Base-by-base conservation (phyloP, 495 filamentous ascomycete genomes). In the Evansstolkia leycettana region DNA sequence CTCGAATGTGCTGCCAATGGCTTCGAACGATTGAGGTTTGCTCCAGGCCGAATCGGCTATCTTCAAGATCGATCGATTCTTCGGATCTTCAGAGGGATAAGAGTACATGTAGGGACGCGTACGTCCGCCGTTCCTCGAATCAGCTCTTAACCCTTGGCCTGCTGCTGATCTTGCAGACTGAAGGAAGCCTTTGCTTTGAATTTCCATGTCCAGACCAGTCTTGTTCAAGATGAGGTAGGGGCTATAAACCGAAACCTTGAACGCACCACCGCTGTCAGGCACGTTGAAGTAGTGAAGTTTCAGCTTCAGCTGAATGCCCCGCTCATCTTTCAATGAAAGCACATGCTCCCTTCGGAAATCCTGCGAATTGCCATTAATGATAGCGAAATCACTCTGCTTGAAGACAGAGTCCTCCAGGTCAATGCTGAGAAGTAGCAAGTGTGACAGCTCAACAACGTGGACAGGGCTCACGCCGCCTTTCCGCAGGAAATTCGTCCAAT, bases 401-500 rank as follows among this genome's bases (percentile, higher is more conserved):
- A 90, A 98, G 5, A 82, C 72, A 0, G 89, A 93, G 57, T 96
- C 92, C 57, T 98, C 82, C 77, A 98, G 78, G 50, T 95, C 84
- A 46, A 96, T 72, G 47, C 88, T 95, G 46, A 98, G 69, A 17
- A 96, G 60, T 6, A 98, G 66, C 13, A 96, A 70, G 58, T 96
- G 90, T 12, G 90, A 94, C 2, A 96, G 61, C 55, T 96, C 89
- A 27, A 96, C 86, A 6, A 95, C 87, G 59, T 98, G 90, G 2
- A 96, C 88, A 1, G 90, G 90, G 54, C 90, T 96, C 31, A 94
- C 79, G 14, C 90, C 90, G 7, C 90, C 90, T 56, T 93, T 96
- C 34, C 90, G 72, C 14, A 98, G 58, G 64, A 98, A 98, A 51
- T 98, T 98, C 0, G 87, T 89, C 90, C 92, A 98, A 55, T 98